Conservation (phyloP, 2,329 filamentous ascomycete species). For the Didymella glomerata region DNA sequence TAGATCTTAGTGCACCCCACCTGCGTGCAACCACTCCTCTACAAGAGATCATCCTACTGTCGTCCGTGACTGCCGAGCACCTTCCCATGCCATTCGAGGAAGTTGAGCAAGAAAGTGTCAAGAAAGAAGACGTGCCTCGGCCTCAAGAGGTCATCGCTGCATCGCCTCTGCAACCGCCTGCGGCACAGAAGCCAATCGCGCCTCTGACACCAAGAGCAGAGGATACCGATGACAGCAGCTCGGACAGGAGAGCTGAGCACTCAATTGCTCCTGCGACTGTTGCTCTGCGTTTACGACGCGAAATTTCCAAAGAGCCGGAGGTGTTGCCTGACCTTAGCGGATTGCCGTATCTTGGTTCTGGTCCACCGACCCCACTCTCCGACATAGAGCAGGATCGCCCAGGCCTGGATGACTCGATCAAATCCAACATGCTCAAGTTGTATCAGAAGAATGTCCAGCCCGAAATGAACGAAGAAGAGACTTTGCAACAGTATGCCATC, state of each 20-base stretch:
- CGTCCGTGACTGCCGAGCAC: constrained; percentile 49
- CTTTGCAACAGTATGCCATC: constrained; percentile 48
- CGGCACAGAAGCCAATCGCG: constrained; percentile 34
- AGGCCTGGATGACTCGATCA: constrained; percentile 45
- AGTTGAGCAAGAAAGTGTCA: constrained; percentile 15
- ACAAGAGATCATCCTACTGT: constrained; percentile 54
- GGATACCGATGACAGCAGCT: constrained; percentile 44
- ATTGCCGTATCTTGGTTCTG: constrained; percentile 57
- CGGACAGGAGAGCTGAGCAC: constrained; percentile 36
- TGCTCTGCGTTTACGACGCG: constrained; percentile 42
- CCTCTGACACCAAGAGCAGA: constrained; percentile 49
- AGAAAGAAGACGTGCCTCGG: constrained; percentile 32
- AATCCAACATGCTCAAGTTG: constrained; percentile 48
- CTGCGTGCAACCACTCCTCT: constrained; percentile 56
- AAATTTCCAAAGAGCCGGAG: constrained; percentile 45
- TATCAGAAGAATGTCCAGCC: constrained; percentile 47
- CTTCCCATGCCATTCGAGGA: constrained; percentile 34
- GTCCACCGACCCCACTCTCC: constrained; percentile 54
- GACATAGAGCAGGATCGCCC: constrained; percentile 53
- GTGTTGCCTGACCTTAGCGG: constrained; percentile 52
- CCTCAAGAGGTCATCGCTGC: constrained; percentile 27
- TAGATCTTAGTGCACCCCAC: constrained; percentile 54
- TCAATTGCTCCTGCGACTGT: constrained; percentile 45
- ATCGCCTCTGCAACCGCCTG: constrained; percentile 22
- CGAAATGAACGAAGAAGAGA: constrained; percentile 39